phyloP scores from a whole-genome alignment of 1,139 yeast species.

The Diutina siamensis region DNA sequence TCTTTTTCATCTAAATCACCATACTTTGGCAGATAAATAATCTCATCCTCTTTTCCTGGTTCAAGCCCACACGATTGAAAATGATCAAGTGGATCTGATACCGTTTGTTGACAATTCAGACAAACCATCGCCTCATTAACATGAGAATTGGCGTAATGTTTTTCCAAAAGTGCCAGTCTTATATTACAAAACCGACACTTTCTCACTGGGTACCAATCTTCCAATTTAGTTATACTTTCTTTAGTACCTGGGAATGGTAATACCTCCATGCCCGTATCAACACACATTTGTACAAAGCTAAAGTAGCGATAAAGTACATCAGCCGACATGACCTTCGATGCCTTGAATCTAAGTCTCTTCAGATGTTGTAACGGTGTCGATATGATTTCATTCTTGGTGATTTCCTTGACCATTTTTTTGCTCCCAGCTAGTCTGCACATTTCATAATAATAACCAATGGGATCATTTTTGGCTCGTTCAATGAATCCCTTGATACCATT shows the following conservation, averaged over 20 bases:
- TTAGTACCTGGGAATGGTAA: constrained; percentile 1
- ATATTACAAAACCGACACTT: neutral
- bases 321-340: neutral
- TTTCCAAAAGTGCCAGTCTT: neutral
- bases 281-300: constrained; percentile 1
- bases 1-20: too few relatives aligned
- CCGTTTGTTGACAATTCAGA: neutral
- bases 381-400: neutral
- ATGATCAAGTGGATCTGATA: neutral
- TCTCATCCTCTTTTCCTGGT: neutral
- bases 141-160: neutral
- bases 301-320: neutral
- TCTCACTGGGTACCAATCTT: neutral
- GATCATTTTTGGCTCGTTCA: neutral
- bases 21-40: neutral
- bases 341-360: neutral
- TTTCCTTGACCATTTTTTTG: neutral
- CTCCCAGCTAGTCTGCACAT: neutral
- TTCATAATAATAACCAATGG: neutral
- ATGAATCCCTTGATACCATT: neutral
- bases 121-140: neutral
- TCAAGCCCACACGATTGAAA: neutral
- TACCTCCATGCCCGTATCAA: neutral
- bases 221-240: neutral
- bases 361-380: neutral